Evolutionary conservation across 2,329 filamentous ascomycete genomes (phyloP).

Genomic region (Penicillium sp.): DNA sequence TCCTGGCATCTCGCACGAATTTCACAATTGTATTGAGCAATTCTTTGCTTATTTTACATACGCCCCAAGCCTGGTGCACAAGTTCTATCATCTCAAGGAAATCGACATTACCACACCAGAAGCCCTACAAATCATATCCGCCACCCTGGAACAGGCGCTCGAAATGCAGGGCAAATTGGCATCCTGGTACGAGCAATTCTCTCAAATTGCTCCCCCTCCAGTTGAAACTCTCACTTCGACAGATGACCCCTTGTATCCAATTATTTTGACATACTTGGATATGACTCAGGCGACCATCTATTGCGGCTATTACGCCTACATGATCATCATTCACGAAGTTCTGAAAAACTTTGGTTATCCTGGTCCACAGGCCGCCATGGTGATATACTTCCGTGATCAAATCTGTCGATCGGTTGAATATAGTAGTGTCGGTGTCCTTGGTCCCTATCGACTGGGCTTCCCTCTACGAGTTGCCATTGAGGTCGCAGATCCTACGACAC

Average conservation of each 20-base stretch:
- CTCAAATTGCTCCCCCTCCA: conserved; percentile 26
- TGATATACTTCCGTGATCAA: conserved; percentile 35
- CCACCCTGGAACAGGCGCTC: conserved; percentile 26
- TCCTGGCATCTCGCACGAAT: conserved; percentile 14
- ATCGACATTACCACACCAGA: conserved; percentile 21
- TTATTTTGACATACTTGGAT: conserved; percentile 32
- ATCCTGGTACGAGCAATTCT: conserved; percentile 33
- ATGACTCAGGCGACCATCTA: conserved; percentile 33
- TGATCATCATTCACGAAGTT: conserved; percentile 36
- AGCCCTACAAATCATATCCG: conserved; percentile 23
- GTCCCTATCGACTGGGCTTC: conserved; percentile 38
- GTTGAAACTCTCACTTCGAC: conserved; percentile 28
- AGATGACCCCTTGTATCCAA: conserved; percentile 30
- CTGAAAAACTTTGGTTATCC: conserved; percentile 31
- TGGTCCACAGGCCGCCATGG: conserved; percentile 33
- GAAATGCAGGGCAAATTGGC: conserved; percentile 30
- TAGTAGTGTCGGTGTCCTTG: conserved; percentile 32
- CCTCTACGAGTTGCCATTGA: conserved; percentile 36
- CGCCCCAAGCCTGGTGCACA: conserved; percentile 36
- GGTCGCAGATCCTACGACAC: conserved; percentile 32
- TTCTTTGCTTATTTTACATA: conserved; percentile 38
- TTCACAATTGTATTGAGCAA: conserved; percentile 34
- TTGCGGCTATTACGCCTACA: conserved; percentile 37
- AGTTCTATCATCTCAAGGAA: conserved; percentile 31
- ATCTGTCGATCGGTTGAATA: conserved; percentile 43